Evolutionary conservation across 1,284 basidiomycete genomes (phyloP), one percentile per base, ranked within the genome.

Genomic region (Ceratobasidium theobromae): DNA sequence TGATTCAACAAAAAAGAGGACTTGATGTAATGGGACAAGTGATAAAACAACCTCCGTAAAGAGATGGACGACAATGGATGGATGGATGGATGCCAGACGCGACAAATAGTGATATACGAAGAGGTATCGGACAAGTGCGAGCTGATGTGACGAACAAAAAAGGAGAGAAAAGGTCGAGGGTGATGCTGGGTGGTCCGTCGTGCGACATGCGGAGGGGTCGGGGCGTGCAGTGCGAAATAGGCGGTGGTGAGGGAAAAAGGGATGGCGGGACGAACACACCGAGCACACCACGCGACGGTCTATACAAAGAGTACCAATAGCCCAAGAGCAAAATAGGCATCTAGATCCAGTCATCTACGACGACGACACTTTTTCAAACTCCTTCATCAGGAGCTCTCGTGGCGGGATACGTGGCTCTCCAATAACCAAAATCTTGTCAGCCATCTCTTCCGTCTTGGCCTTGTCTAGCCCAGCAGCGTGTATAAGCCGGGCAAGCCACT

Each of bases 401-500:
- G 74, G 74, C 25, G 68, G 52, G 14, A 68, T 62, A 32, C 68
- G 52, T 2, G 73, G 73, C 35, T 72, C 72, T 53, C 72, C 73
- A 25, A 71, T 70, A 9, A 74, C 72, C 25, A 66, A 58, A 60
- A 75, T 75, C 66, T 73, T 74, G n/a, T 69, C 65, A 12, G 71
- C 71, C 16, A 80, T 79, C 57, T 84, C 84, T 69, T 86, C 84
- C 71, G 90, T 83, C 70, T 77, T 77, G 69, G 80, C 78, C 45
- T 77, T 67, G 23, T 71, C 68, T 5, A 91, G 77, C 23, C 80
- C 81, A 21, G 88, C 80, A 46, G 84, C 86, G 73, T 85, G 86
- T 67, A 94, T 76, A 78, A 93, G 84, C 64, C 81, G 80, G 8
- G 86, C 91, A 75, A 94, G 86, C 58, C 88, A 83, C 68, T 83